Evolutionary conservation across 139 green algal genomes (phyloP), one percentile per base, ranked within the genome.

Genomic region (Coelastrella sp.): DNA sequence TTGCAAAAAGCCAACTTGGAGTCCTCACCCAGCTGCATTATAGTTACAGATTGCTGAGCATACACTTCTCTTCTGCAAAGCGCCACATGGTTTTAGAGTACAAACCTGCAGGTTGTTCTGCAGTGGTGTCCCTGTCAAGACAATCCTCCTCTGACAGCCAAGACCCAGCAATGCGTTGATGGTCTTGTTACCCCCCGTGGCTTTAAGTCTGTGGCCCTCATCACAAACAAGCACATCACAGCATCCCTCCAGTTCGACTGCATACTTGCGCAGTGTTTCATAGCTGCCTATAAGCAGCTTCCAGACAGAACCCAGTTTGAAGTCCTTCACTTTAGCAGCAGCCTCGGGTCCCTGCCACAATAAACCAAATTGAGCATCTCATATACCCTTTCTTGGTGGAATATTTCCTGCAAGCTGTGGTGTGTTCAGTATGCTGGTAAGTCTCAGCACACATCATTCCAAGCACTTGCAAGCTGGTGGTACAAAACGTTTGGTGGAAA

Each of bases 201-300:
- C 84, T 86, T 98, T 98, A 9, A 98, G 93, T 41, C 92, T 91
- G 88, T 98, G 95, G 5, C 91, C 95, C 80, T 98, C 95, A 78
- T 98, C 95, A 86, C 93, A 96, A 30, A 98, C 91, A 62, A 97
- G 81, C 13, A 64, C 30, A 69, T 96, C 94, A 38, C 86, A 91
- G 35, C 23, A 48, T 4, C 92, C 91, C 6, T 48, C 71, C 40
- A 98, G 90, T 17, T 85, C 81, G 0, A 48, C 38, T 19, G 79
- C 62, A 77, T 92, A 79, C 84, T 89, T 89, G 38, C 69, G 69
- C 78, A 83, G 34, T 5, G 19, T 59, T 64, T 86, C 86, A 59
- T 89, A 89, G 71, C 74, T 86, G 43, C 50, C 81, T n/a, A 90
- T 74, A 53, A 84, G 81, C 66, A 90, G 60, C 21, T 53, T 43